Evolutionary conservation across 129 eudicot species (phyloP), one percentile per base, ranked within the genome.

Genomic region (Ambrosia trifida): DNA sequence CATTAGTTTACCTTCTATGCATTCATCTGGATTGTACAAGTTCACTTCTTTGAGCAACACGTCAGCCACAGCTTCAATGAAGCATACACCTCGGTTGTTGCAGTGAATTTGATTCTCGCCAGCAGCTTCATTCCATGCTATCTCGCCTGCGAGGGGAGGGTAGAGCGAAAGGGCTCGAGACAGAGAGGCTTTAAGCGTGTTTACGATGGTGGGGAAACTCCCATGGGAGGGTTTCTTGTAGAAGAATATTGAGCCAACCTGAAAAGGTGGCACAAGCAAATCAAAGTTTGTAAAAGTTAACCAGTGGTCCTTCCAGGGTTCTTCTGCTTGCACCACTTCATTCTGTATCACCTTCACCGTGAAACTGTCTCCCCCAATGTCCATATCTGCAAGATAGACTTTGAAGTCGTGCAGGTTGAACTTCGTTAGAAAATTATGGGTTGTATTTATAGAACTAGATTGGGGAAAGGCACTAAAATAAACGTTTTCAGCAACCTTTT

Each of bases 81-180:
- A 85, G 68, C 79, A 80, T 7, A 85, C 82, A 6, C 89, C 89
- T 40, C 70, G 66, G 73, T 85, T 81, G 64, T 82, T 82, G 65
- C 86, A 85, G 16, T 46, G 82, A 3, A 82, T 12, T 38, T 74
- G 77, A 64, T 72, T 80, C 50, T 80, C 86, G 64, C 76, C 84
- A 18, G 77, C 82, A n/a, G 61, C 80, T 31, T 24, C 51, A 74
- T 30, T 60, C 40, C 11, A 60, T 12, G 2, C 11, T 41, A 60
- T 3, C 36, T 33, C 18, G 9, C 43, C 43, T 1, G 62, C 62
- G 9, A 56, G 35, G 3, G 84, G 78, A 11, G 63, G 71, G 54
- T 51, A 81, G 7, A 77, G 13, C 0, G 72, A 47, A 4, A 73
- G 70, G 18, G 70, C 70, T 62, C 5, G 70, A 33, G 78, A 74